These are phyloP conservation scores for Cladorrhinum samala DNA, from an alignment of 495 filamentous ascomycete genomes.

Conservation along the genomic window DNA sequence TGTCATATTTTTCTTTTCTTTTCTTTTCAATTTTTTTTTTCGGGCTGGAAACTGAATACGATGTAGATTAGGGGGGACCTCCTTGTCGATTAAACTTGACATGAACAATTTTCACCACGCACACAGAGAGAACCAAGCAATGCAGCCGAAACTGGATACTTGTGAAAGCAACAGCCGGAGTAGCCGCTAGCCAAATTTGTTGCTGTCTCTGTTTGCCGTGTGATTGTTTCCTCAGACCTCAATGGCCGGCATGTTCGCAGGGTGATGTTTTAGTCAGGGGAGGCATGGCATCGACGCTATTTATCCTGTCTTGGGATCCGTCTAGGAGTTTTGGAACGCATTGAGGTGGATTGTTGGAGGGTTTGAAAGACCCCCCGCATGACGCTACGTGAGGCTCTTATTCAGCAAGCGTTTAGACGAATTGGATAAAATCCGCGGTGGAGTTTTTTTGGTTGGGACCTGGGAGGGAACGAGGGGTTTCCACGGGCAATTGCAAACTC, in stretches of 20 bases:
- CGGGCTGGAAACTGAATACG: slow-evolving; percentile 13
- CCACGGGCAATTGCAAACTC: too few relatives aligned
- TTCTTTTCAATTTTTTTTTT: slow-evolving; percentile 9
- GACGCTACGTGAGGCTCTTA: slow-evolving; percentile 16
- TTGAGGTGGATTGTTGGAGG: not conserved
- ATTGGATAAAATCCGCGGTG: slow-evolving; percentile 20
- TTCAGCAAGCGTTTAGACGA: slow-evolving; percentile 8
- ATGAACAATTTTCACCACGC: not conserved
- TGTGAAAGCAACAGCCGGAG: not conserved
- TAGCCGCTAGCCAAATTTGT: not conserved
- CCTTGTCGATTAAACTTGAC: slow-evolving; percentile 4
- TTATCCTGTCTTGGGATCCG: not conserved
- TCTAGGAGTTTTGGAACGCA: not conserved
- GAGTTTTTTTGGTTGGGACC: too few relatives aligned
- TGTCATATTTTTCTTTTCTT: slow-evolving; percentile 5
- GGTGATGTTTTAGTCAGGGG: not conserved
- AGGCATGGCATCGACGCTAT: not conserved
- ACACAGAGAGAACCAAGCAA: slow-evolving; percentile 12
- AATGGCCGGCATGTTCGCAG: not conserved
- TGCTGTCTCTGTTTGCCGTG: not conserved
- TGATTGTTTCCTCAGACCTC: not conserved
- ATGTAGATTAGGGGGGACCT: slow-evolving; percentile 15
- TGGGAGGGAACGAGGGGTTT: not conserved
- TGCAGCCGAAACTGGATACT: not conserved
- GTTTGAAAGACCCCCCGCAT: slow-evolving; percentile 2